phyloP scores from a whole-genome alignment of 1,284 basidiomycete species.

The Cutaneotrichosporon daszewskae region DNA sequence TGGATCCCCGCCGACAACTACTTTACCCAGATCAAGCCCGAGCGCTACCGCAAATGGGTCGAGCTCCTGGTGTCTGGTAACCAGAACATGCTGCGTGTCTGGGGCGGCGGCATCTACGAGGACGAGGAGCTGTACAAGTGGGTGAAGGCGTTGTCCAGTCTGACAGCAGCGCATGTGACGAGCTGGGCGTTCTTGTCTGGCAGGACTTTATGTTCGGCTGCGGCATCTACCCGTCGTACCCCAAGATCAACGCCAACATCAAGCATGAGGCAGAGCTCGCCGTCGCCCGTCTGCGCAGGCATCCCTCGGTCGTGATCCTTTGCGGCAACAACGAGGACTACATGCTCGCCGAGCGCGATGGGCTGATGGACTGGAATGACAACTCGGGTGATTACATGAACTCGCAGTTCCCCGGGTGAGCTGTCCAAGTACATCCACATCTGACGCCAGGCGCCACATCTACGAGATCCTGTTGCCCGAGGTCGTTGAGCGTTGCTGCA shows the following conservation, averaged over 20 bases:
- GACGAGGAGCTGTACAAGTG: conserved; percentile 52
- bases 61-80: conserved; percentile 51
- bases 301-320: conserved; percentile 67
- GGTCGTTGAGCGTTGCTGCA: conserved; percentile 59
- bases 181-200: conserved; percentile 61
- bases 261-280: conserved; percentile 50
- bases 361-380: conserved; percentile 74
- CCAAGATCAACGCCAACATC: conserved; percentile 48
- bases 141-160: no score
- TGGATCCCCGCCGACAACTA: conserved; percentile 91
- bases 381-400: conserved; percentile 72
- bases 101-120: conserved; percentile 55
- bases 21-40: conserved; percentile 61
- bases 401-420: conserved; percentile 68
- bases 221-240: conserved; percentile 57
- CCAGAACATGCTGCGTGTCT: conserved; percentile 54
- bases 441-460: conserved; percentile 57
- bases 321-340: conserved; percentile 81
- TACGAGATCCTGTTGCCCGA: conserved; percentile 75
- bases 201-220: conserved; percentile 53
- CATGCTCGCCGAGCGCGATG: conserved; percentile 65
- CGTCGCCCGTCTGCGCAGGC: conserved; percentile 49
- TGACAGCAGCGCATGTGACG: conserved; percentile 54
- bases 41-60: conserved; percentile 50
- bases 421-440: not conserved